Base-by-base conservation (phyloP, 768 basidiomycete species). In the Phanerochaete carnosa region DNA sequence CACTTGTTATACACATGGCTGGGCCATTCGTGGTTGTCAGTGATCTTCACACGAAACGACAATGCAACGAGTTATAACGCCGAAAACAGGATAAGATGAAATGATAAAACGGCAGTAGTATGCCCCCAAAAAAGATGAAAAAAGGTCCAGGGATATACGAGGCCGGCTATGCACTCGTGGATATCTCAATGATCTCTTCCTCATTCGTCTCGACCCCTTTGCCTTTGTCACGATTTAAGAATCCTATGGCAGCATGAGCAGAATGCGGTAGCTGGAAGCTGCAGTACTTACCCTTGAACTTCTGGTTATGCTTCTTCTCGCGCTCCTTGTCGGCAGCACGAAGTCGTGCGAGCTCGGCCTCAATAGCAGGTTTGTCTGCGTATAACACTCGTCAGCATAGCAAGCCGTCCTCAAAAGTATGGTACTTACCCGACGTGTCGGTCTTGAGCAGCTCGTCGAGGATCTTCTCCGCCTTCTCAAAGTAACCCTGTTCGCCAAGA, bases 401-500 rank as follows among this genome's bases (percentile, higher is more conserved):
- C 46, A 37, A 5, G 6, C 12, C 26, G 56, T 2, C 32, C 22
- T 25, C 22, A 57, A 11, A 12, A 19, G 43, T 13, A 60, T 13
- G 8, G 25, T 19, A 22, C 32, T 50, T 61, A 86, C 92, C 89
- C 62, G 78, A 66, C 15, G 87, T 82, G 58, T 83, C 85, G 70
- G 89, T 81, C 66, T 76, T 79, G 66, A 86, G 83, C 39, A 91
- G 72, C 26, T 90, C 88, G 53, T 83, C 75, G 28, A 93, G 76
- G 43, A 86, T 78, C 63, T 78, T 82, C 61, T 86, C 80, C 1
- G 91, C 86, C 67, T 86, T 89, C 64, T 92, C 90, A 62, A 85
- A 87, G 68, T 78, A 91, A 1, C 92, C 92, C 62, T 81, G 80
- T 68, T 93, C 90, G 28, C 87, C 88, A 12, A 89, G 73, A 0